Evolutionary conservation across 129 eudicot genomes (phyloP).

Genomic region (Solidago caesia): DNA sequence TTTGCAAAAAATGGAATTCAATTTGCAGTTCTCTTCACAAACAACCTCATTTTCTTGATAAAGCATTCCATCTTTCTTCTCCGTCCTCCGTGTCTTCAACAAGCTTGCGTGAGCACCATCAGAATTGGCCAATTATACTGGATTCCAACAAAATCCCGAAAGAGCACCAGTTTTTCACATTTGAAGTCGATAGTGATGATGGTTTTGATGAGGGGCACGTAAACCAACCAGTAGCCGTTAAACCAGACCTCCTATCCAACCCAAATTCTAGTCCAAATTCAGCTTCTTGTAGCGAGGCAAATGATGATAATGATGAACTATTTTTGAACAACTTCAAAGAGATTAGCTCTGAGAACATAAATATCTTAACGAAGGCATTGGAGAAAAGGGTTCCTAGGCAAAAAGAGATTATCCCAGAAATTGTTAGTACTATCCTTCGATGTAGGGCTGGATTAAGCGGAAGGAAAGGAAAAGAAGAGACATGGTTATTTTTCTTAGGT

Average conservation of each 20-base stretch:
- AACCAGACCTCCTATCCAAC: conserved; percentile 65
- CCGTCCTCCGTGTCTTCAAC: conserved; percentile 47
- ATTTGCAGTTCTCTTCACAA: conserved; percentile 51
- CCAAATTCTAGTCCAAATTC: conserved; percentile 80
- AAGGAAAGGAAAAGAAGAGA: conserved; percentile 36
- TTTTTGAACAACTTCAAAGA: conserved; percentile 40
- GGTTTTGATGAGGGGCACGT: conserved; percentile 14
- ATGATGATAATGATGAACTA: conserved; percentile 29
- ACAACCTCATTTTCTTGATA: conserved; percentile 42
- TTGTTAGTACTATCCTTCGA: conserved; percentile 42
- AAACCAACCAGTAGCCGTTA: neutral
- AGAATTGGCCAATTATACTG: neutral
- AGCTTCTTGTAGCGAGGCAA: conserved; percentile 76
- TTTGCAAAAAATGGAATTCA: conserved; percentile 63
- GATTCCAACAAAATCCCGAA: conserved; percentile 21
- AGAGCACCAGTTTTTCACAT: conserved; percentile 41
- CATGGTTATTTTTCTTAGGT: conserved; percentile 60
- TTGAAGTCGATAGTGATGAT: conserved; percentile 24
- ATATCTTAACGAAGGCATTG: conserved; percentile 40
- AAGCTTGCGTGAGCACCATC: conserved; percentile 19
- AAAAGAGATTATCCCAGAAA: conserved; percentile 44
- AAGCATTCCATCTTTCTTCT: conserved; percentile 35
- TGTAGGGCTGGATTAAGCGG: conserved; percentile 45
- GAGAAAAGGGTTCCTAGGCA: conserved; percentile 70
- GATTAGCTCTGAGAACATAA: conserved; percentile 42